Evolutionary conservation across 371 early-diverging fungal genomes (phyloP).

Genomic region (Apophysomyces trapeziformis): DNA sequence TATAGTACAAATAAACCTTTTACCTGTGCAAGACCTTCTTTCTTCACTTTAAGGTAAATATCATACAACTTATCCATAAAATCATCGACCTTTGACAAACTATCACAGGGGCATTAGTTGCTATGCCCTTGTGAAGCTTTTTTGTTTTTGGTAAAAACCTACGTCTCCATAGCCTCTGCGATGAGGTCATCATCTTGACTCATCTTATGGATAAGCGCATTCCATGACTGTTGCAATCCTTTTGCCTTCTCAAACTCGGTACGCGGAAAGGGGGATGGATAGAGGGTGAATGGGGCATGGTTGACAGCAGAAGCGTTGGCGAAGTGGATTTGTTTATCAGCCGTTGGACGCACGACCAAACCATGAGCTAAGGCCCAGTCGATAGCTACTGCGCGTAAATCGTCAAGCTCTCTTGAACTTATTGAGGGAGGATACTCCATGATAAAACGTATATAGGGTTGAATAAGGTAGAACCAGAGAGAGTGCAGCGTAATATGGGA

Average conservation of each 20-base stretch:
- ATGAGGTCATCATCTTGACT: slow-evolving; percentile 81
- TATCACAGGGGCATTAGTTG: slow-evolving; percentile 27
- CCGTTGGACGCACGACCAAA: slow-evolving; percentile 69
- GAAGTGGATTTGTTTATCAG: slow-evolving; percentile 36
- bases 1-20: neutral
- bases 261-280: slow-evolving; percentile 87
- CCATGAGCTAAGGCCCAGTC: slow-evolving; percentile 86
- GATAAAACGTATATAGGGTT: neutral
- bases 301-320: slow-evolving; percentile 51
- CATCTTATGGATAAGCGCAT: slow-evolving; percentile 81
- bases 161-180: slow-evolving; percentile 74
- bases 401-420: slow-evolving; percentile 19
- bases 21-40: slow-evolving; percentile 71
- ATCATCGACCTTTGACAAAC: slow-evolving; percentile 81
- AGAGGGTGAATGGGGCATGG: slow-evolving; percentile 90
- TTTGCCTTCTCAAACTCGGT: slow-evolving; percentile 75
- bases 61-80: slow-evolving; percentile 80
- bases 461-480: neutral
- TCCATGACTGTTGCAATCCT: slow-evolving; percentile 81
- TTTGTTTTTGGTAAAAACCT: slow-evolving; percentile 7
- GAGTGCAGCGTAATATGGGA: neutral
- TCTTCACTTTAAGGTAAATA: slow-evolving; percentile 71
- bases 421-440: slow-evolving; percentile 35
- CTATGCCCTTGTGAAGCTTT: too few species aligned
- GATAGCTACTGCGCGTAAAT: slow-evolving; percentile 59